Percentiles rank a stretch among this genome's conserved stretches.
phyloP scores from a whole-genome alignment of 2,329 filamentous ascomycete species.

The Cladosporium halotolerans region DNA sequence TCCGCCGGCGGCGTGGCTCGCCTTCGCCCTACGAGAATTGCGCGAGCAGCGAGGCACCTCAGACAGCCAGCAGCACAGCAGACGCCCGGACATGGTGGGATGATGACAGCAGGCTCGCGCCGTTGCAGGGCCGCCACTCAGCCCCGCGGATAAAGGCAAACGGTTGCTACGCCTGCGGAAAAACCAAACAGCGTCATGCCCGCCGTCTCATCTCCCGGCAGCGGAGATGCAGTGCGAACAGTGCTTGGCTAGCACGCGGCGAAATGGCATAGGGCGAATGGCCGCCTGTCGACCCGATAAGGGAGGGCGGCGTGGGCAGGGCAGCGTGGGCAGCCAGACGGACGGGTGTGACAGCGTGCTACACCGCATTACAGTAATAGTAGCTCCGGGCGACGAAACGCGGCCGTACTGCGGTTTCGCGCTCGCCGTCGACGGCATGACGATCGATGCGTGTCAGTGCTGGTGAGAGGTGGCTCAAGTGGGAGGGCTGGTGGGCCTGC shows the following conservation, averaged over 20 bases:
- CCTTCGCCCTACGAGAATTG: neutral
- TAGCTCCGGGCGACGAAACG: neutral
- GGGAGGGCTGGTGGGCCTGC: conserved; percentile 1
- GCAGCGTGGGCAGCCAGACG: too few relatives aligned
- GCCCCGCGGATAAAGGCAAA: conserved; percentile 11
- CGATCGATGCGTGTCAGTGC: conserved; percentile 1
- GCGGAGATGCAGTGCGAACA: conserved; percentile 7
- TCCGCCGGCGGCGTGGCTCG: conserved; percentile 1
- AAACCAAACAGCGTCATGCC: conserved; percentile 1
- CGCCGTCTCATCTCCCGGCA: conserved; percentile 2
- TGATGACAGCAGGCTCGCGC: neutral
- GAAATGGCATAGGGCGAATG: neutral
- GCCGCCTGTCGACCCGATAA: neutral
- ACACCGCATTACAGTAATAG: neutral
- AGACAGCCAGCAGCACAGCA: neutral
- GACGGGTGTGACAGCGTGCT: too few relatives aligned
- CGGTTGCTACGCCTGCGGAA: conserved; percentile 9
- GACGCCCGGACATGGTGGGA: conserved; percentile 9
- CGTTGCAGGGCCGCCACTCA: neutral
- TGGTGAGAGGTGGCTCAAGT: neutral
- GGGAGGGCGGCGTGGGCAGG: neutral
- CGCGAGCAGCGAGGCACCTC: conserved; percentile 1
- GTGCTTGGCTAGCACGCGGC: conserved; percentile 6
- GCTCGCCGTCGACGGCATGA: neutral
- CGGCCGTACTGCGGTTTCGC: conserved; percentile 10